Conservation (phyloP, 495 filamentous ascomycete genomes). For the Hypoxylon cercidicola region DNA sequence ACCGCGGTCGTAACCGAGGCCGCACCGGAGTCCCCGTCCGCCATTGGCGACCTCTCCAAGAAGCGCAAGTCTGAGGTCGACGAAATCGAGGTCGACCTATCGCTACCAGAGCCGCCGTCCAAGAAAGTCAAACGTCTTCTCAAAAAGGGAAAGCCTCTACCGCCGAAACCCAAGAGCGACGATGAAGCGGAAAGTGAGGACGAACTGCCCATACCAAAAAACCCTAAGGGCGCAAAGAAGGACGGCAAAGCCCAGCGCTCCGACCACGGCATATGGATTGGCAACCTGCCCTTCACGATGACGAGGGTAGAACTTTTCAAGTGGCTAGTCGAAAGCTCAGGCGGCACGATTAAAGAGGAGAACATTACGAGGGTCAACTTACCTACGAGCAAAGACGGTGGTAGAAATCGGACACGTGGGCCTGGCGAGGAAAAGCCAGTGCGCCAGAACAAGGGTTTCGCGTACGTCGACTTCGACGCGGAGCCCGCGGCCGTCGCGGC, state of each 20-base stretch:
- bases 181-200: conserved; percentile 54
- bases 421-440: conserved; percentile 53
- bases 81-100: conserved; percentile 90
- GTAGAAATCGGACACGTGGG: conserved; percentile 48
- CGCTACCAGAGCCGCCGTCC: conserved; percentile 87
- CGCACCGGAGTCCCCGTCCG: conserved; percentile 4
- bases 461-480: conserved; percentile 91
- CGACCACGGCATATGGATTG: conserved; percentile 91
- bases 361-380: conserved; percentile 86
- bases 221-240: conserved; percentile 44
- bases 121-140: conserved; percentile 87
- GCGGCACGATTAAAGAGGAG: conserved; percentile 70
- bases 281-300: conserved; percentile 85
- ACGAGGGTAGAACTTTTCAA: conserved; percentile 75
- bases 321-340: conserved; percentile 76
- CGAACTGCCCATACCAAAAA: conserved; percentile 47
- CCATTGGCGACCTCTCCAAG: conserved; percentile 45
- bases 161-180: conserved; percentile 52
- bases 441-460: conserved; percentile 81
- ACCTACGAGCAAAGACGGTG: conserved; percentile 61
- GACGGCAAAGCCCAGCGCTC: conserved; percentile 70
- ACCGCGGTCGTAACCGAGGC: conserved; percentile 15
- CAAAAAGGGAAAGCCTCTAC: conserved; percentile 74
- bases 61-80: conserved; percentile 79
- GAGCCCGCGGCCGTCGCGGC: conserved; percentile 73